Evolutionary conservation across 805 yeast species (phyloP).

Genomic region (Candida insectorum): DNA sequence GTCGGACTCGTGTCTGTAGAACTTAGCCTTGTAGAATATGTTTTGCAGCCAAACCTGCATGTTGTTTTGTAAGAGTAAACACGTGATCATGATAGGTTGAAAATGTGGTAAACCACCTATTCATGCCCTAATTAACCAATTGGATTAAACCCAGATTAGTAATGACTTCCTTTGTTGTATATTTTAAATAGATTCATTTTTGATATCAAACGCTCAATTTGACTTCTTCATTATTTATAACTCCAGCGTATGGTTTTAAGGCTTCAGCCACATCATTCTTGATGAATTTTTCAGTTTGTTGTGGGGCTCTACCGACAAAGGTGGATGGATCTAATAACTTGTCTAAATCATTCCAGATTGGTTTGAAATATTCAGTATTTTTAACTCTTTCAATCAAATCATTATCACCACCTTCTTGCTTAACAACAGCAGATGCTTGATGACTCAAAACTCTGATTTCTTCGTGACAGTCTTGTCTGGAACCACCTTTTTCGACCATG

Average conservation of each 20-base stretch:
- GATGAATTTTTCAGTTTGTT: slow-evolving; percentile 93
- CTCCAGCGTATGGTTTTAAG: slow-evolving; percentile 58
- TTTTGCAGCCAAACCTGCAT: too few species aligned
- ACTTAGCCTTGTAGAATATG: too few species aligned
- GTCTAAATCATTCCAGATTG: slow-evolving; percentile 84
- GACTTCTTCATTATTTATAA: slow-evolving; percentile 64
- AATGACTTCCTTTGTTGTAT: too few species aligned
- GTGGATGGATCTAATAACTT: slow-evolving; percentile 83
- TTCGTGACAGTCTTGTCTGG: slow-evolving; percentile 98
- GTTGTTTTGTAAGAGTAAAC: too few species aligned
- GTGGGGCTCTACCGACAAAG: slow-evolving; percentile 97
- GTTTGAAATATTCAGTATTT: slow-evolving; percentile 76
- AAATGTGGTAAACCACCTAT: too few species aligned
- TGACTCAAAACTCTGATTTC: slow-evolving; percentile 94
- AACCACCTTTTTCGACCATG: slow-evolving; percentile 96
- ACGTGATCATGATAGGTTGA: too few species aligned
- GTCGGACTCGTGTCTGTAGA: too few species aligned
- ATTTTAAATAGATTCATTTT: too few species aligned
- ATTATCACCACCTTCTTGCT: slow-evolving; percentile 97
- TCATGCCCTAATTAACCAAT: too few species aligned
- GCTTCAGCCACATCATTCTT: slow-evolving; percentile 82
- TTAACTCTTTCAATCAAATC: slow-evolving; percentile 88
- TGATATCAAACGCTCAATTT: slow-evolving; percentile 84
- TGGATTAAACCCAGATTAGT: too few species aligned
- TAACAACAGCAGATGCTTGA: slow-evolving; percentile 95